Evolutionary conservation across 148 eudicot species (phyloP).

Genomic region (Dianthus caryophyllus): DNA sequence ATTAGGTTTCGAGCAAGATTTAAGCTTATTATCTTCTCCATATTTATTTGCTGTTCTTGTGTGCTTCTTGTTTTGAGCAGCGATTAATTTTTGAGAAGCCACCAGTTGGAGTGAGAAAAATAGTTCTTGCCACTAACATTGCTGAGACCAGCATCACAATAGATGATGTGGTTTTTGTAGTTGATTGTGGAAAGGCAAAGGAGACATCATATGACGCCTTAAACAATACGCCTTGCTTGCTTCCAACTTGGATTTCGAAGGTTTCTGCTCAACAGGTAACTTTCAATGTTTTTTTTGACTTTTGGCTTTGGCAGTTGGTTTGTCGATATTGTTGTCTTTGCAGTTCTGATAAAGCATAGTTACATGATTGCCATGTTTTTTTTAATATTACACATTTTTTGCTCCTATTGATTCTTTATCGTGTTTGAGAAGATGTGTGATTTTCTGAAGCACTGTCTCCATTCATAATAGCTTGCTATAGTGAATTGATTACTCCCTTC

Average conservation of each 20-base stretch:
- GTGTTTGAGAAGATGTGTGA: constrained; percentile 10
- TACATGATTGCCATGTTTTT: background rate
- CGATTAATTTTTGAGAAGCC: constrained; percentile 85
- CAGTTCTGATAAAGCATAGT: constrained; percentile 4
- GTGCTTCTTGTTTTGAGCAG: constrained; percentile 38
- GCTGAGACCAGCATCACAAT: constrained; percentile 98
- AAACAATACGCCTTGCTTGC: constrained; percentile 92
- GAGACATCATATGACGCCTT: constrained; percentile 97
- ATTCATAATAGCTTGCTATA: background rate
- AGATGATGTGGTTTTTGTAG: constrained; percentile 90
- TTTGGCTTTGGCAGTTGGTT: background rate
- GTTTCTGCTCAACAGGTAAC: constrained; percentile 90
- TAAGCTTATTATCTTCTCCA: background rate
- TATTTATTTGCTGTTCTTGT: background rate
- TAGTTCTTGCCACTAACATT: constrained; percentile 91
- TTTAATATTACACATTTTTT: background rate
- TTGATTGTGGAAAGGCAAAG: constrained; percentile 98
- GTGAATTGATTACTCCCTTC: background rate
- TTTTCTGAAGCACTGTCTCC: background rate
- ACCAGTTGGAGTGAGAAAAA: constrained; percentile 75
- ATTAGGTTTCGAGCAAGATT: background rate
- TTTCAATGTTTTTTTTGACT: constrained; percentile 8
- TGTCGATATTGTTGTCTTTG: background rate
- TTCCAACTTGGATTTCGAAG: constrained; percentile 96
- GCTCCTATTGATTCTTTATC: background rate